A percentile compares a stretch with the other conserved stretches of the same genome.
Conservation (phyloP, 306 rosid genomes). For the Vachellia pachyceras region DNA sequence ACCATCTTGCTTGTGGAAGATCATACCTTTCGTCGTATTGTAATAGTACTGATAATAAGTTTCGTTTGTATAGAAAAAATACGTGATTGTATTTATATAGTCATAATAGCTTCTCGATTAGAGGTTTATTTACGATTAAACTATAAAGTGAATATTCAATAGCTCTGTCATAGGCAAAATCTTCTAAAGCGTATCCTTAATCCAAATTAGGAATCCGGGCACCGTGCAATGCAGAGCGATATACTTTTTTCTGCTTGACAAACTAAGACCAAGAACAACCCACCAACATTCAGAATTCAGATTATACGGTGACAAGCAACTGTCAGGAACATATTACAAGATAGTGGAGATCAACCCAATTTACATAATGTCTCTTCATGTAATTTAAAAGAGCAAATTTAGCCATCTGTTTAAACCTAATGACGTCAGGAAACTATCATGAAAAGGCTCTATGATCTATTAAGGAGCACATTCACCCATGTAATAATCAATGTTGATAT, state of each 20-base stretch:
- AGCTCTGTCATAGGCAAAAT: not conserved
- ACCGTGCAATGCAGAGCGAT: not conserved
- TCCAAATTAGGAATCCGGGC: not conserved
- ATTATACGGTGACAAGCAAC: not conserved
- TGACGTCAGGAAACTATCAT: slow-evolving; percentile 40
- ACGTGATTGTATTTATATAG: no score
- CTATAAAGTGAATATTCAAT: not conserved
- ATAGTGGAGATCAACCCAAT: slow-evolving; percentile 31
- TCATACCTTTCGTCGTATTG: no score
- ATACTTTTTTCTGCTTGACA: not conserved
- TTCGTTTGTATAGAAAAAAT: no score
- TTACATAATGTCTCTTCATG: slow-evolving; percentile 42
- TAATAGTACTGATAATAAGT: no score
- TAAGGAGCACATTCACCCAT: slow-evolving; percentile 45
- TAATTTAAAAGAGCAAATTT: slow-evolving; percentile 35
- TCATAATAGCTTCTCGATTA: not conserved
- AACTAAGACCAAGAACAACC: not conserved
- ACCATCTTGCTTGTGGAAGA: no score
- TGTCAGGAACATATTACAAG: not conserved
- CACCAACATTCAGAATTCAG: not conserved
- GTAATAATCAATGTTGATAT: slow-evolving; percentile 39
- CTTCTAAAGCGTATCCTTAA: no score
- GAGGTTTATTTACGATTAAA: not conserved
- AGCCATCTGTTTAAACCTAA: slow-evolving; percentile 45
- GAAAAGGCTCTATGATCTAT: slow-evolving; percentile 48